Percentiles rank a stretch among this genome's conserved stretches.
phyloP scores from a whole-genome alignment of 139 green algal genomes.

The Coelastrella sp. region DNA sequence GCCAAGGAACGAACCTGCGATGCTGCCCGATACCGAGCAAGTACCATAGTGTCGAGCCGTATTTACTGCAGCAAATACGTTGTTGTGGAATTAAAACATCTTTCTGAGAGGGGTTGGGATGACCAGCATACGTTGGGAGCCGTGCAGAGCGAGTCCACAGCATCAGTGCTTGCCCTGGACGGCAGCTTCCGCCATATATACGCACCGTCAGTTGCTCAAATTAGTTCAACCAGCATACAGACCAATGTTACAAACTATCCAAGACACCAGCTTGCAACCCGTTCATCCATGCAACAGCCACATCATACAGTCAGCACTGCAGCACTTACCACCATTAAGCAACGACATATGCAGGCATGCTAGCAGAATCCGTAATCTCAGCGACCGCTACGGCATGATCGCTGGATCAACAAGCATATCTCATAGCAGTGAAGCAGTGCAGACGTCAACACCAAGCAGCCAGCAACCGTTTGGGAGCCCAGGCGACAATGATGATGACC shows the following conservation, averaged over 20 bases:
- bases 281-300: neutral
- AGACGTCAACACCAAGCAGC: neutral
- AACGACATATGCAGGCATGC: neutral
- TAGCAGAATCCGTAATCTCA: neutral
- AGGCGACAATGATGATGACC: neutral
- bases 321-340: neutral
- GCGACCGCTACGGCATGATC: neutral
- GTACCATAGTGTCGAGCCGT: too few species aligned
- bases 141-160: neutral
- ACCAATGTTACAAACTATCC: neutral
- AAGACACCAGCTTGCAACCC: neutral
- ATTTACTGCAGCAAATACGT: neutral
- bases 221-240: neutral
- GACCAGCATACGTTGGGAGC: neutral
- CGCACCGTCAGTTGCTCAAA: neutral
- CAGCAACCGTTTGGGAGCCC: neutral
- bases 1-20: too few species aligned
- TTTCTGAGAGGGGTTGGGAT: neutral
- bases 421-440: neutral
- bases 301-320: neutral
- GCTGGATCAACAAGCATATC: neutral
- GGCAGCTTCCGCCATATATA: neutral
- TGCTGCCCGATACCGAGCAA: too few species aligned
- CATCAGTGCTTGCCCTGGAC: neutral
- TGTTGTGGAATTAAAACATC: neutral